Base-by-base conservation (phyloP, 768 basidiomycete genomes). In the Stropharia rugosoannulata region DNA sequence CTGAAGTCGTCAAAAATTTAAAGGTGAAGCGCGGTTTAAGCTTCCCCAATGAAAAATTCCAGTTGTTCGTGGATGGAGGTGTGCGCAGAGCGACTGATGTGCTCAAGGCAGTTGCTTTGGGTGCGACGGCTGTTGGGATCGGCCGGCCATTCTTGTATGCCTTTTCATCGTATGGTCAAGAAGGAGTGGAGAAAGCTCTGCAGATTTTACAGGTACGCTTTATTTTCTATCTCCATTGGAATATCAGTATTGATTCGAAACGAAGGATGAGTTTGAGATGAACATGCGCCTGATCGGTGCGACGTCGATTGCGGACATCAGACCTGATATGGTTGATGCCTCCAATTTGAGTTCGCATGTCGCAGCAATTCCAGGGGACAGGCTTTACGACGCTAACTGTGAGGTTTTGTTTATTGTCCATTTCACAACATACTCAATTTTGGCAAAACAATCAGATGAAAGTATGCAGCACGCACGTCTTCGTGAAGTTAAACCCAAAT, bases 201-300 rank as follows among this genome's bases (percentile, higher is more conserved):
- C 81, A 90, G 62, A 93, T 98, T 51, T 70, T 98, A 43, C 78
- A 80, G 60, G 91, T 89, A 63, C 54, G 81, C 66, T 19, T 19
- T 10, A 16, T 38, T 18, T 36, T 35, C 12, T 39, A 29, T 3
- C n/a, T 19, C 37, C 16, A 27, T 5, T 12, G 45, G 16, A 27
- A 11, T 35, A 13, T 51, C 44, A 25, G 32, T 35, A 40, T 39
- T 11, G 32, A 40, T 29, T 39, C 41, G 39, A 78, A 88, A 67
- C 66, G n/a, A 32, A 98, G 93, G 93, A 95, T 62, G 96, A 99
- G 70, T 93, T 99, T 63, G 93, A 95, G 75, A 97, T 98, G 95
- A 94, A 95, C 70, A 80, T 97, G 82, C 87, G 95, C 11, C 77
- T 98, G 1, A 70, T 98, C 32, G 95, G 95, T 9, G 94, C 95